These are phyloP conservation scores for Yamadazyma kanchanaburiensis DNA, from an alignment of 1,139 yeast species.

Conservation along the genomic window DNA sequence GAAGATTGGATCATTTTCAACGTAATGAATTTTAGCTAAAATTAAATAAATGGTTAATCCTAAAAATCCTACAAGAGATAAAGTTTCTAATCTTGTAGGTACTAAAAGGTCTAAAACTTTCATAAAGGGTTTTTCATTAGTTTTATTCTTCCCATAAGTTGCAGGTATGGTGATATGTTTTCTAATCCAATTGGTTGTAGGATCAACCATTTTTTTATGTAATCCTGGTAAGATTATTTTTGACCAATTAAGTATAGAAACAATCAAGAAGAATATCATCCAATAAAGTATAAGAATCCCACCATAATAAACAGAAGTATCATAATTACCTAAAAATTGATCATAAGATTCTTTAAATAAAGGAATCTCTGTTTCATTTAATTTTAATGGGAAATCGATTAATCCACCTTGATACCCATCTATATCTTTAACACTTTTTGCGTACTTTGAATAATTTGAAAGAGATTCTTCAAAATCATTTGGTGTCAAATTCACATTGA, in stretches of 20 bases:
- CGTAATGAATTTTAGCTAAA: slow-evolving; percentile 17
- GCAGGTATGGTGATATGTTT: slow-evolving; percentile 27
- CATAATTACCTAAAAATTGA: slow-evolving; percentile 40
- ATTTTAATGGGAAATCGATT: slow-evolving; percentile 22
- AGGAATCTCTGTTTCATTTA: slow-evolving; percentile 18
- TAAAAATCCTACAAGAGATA: slow-evolving; percentile 46
- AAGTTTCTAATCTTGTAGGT: slow-evolving; percentile 65
- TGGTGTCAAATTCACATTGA: slow-evolving; percentile 24
- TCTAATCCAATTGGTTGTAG: slow-evolving; percentile 23
- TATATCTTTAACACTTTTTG: slow-evolving; percentile 21
- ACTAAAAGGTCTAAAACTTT: slow-evolving; percentile 35
- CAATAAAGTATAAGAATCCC: slow-evolving; percentile 27
- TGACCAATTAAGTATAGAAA: slow-evolving; percentile 30
- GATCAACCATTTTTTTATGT: slow-evolving; percentile 18
- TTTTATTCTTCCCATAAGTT: slow-evolving; percentile 20
- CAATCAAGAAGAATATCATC: slow-evolving; percentile 23
- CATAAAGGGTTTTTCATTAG: slow-evolving; percentile 23
- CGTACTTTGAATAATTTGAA: slow-evolving; percentile 33
- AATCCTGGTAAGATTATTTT: slow-evolving; percentile 23
- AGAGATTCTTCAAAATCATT: slow-evolving; percentile 31
- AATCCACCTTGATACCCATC: slow-evolving; percentile 18
- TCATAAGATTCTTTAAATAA: slow-evolving; percentile 24
- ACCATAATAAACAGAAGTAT: slow-evolving; percentile 33
- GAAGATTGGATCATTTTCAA: slow-evolving; percentile 30
- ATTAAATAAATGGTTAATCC: slow-evolving; percentile 41